These are phyloP conservation scores for Podospora australis DNA, from an alignment of 495 filamentous ascomycete species.

Conservation along the genomic window DNA sequence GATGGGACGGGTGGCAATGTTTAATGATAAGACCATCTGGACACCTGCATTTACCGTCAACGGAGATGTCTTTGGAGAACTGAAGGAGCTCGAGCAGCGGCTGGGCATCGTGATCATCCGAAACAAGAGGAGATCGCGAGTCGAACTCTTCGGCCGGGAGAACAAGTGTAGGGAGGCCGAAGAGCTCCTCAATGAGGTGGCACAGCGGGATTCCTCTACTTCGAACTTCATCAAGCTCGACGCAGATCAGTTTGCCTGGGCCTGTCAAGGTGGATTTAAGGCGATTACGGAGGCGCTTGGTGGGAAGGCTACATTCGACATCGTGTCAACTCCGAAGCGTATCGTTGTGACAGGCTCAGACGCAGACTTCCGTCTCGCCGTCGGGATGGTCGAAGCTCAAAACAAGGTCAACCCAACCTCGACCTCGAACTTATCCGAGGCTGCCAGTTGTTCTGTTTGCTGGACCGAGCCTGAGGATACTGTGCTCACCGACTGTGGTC, in stretches of 20 bases:
- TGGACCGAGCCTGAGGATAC: conserved; percentile 34
- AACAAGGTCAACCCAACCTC: background rate
- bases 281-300: conserved; percentile 29
- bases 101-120: conserved; percentile 28
- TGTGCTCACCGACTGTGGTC: conserved; percentile 32
- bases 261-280: conserved; percentile 35
- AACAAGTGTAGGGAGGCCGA: conserved; percentile 8
- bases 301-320: conserved; percentile 25
- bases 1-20: conserved; percentile 13
- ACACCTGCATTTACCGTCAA: conserved; percentile 15
- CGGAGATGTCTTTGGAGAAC: conserved; percentile 7
- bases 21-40: conserved; percentile 23
- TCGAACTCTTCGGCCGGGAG: conserved; percentile 25
- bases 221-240: conserved; percentile 20
- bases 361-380: conserved; percentile 14
- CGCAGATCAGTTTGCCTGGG: conserved; percentile 25
- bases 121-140: conserved; percentile 20
- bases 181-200: conserved; percentile 8
- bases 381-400: conserved; percentile 4
- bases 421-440: background rate
- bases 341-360: conserved; percentile 27
- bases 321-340: conserved; percentile 21
- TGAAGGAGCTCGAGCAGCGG: conserved; percentile 15
- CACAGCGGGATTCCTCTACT: conserved; percentile 21
- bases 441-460: conserved; percentile 34